Evolutionary conservation across 257 asterid genomes (phyloP).

Genomic region (Solanum pennellii): DNA sequence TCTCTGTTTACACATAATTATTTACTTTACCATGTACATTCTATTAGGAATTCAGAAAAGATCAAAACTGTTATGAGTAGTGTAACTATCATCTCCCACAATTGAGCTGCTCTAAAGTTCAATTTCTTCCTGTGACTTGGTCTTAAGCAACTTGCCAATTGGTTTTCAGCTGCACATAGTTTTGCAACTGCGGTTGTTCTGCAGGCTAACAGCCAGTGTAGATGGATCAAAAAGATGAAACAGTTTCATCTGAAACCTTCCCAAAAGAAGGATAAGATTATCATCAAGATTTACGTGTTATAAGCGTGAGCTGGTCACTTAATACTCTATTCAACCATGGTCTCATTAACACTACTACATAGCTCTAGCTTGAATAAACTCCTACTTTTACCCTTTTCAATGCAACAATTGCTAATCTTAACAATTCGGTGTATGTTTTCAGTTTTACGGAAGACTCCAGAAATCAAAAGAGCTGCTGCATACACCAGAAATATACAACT

Average conservation of each 20-base stretch:
- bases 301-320: not conserved
- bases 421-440: not conserved
- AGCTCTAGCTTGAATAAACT: too few species aligned
- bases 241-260: not conserved
- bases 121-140: not conserved
- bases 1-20: not conserved
- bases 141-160: not conserved
- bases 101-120: not conserved
- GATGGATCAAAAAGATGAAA: not conserved
- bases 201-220: not conserved
- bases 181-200: not conserved
- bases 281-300: not conserved
- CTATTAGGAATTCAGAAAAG: not conserved
- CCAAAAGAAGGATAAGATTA: not conserved
- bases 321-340: not conserved
- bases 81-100: not conserved
- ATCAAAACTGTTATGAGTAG: not conserved
- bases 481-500: not conserved
- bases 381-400: not conserved
- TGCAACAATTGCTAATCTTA: not conserved
- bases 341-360: not conserved
- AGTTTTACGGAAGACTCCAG: not conserved
- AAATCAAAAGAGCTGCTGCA: not conserved
- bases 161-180: not conserved
- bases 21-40: not conserved